Percentiles rank a stretch among this genome's conserved stretches.
These are phyloP conservation scores for Microthlaspi erraticum DNA, from an alignment of 345 rosid species.

Conservation along the genomic window DNA sequence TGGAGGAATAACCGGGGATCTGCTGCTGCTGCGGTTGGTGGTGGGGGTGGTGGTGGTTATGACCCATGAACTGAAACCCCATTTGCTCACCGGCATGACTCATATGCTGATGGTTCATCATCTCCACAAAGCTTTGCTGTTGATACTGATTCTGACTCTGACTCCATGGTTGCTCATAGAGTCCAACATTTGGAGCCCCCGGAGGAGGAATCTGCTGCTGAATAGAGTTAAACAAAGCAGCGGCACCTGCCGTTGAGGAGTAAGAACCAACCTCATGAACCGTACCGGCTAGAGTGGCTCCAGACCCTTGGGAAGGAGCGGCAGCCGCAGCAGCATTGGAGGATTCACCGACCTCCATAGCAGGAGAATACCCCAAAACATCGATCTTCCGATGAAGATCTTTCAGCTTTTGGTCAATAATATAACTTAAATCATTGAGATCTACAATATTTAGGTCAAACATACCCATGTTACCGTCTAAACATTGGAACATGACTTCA, in stretches of 20 bases:
- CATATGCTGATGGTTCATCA: constrained; percentile 30
- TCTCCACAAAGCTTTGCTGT: constrained; percentile 38
- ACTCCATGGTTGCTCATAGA: background rate
- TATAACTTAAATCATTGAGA: constrained; percentile 41
- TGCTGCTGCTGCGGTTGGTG: background rate
- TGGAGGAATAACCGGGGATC: background rate
- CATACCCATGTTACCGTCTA: constrained; percentile 23
- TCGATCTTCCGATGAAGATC: constrained; percentile 28
- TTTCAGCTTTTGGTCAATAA: constrained; percentile 38
- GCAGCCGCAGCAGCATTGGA: background rate
- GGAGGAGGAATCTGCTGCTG: no score
- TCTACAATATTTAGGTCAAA: constrained; percentile 37
- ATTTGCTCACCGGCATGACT: constrained; percentile 42
- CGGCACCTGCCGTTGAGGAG: no score
- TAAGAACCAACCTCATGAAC: no score
- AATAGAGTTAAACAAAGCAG: no score
- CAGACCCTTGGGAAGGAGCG: no score
- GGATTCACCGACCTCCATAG: constrained; percentile 15
- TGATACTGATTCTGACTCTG: background rate
- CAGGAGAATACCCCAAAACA: background rate
- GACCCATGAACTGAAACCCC: constrained; percentile 1
- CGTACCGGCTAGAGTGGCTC: no score
- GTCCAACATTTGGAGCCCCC: background rate
- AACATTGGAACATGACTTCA: constrained; percentile 44
- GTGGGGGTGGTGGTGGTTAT: background rate